Conservation (phyloP, 2,329 filamentous ascomycete genomes). For the Dryadomyces quercivorus region DNA sequence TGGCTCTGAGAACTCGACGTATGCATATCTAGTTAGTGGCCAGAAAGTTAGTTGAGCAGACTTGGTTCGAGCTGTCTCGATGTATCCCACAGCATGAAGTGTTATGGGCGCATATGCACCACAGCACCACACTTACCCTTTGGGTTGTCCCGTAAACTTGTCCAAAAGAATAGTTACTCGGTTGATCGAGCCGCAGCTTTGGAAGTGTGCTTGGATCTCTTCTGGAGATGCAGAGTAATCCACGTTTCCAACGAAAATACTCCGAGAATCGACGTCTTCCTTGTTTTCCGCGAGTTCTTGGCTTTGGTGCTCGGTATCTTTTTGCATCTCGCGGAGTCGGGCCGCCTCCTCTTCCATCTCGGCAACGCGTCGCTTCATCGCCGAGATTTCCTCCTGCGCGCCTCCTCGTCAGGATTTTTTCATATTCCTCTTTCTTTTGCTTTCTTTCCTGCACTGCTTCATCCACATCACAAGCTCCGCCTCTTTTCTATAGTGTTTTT, state of each 20-base stretch:
- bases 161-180: constrained; percentile 93
- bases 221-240: constrained; percentile 96
- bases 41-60: neutral
- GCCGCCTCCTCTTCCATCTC: constrained; percentile 87
- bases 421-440: constrained; percentile 3
- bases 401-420: constrained; percentile 11
- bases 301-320: constrained; percentile 70
- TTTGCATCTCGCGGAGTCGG: constrained; percentile 79
- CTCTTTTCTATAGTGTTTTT: constrained; percentile 10
- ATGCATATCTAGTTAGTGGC: constrained; percentile 62
- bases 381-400: constrained; percentile 62
- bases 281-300: constrained; percentile 82
- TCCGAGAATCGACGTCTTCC: constrained; percentile 88
- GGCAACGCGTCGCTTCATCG: constrained; percentile 76
- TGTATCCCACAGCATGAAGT: too few relatives aligned
- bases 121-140: constrained; percentile 55
- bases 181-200: constrained; percentile 94
- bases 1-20: constrained; percentile 95
- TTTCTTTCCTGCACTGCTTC: neutral
- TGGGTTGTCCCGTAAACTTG: constrained; percentile 98
- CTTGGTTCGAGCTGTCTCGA: neutral
- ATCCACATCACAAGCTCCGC: neutral
- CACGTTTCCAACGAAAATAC: constrained; percentile 97
- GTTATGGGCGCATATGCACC: too few relatives aligned
- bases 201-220: constrained; percentile 97